Percentiles rank a stretch among this genome's conserved stretches.
Conservation (phyloP, 345 rosid species). For the Sisymbrium irio region DNA sequence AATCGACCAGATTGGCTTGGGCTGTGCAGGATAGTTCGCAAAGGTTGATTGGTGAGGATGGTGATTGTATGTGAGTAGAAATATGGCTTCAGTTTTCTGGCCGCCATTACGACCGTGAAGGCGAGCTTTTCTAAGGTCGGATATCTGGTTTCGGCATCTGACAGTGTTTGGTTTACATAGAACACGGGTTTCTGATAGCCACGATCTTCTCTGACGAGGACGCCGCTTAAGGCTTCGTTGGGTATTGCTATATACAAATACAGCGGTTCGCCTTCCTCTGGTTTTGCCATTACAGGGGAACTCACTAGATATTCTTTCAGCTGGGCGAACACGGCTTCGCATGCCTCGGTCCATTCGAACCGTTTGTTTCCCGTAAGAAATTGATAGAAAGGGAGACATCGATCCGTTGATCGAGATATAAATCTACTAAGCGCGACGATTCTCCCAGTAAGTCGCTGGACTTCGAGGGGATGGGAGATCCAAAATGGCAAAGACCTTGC, state of each 20-base stretch:
- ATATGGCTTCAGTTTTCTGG: neutral
- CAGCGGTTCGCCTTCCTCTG: neutral
- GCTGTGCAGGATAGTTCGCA: neutral
- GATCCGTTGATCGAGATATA: neutral
- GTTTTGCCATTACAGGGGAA: neutral
- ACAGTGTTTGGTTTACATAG: neutral
- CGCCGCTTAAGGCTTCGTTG: neutral
- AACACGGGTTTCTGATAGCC: neutral
- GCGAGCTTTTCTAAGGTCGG: neutral
- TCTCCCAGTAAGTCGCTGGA: neutral
- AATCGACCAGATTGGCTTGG: neutral
- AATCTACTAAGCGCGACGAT: neutral
- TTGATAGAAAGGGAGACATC: neutral
- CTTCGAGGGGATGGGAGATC: neutral
- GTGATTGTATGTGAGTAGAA: neutral
- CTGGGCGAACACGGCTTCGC: neutral
- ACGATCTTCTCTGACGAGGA: neutral
- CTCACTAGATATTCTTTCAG: too few species aligned
- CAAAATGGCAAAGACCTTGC: neutral
- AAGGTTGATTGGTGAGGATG: neutral
- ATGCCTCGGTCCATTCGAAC: neutral
- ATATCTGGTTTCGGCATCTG: too few species aligned
- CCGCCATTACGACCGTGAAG: neutral
- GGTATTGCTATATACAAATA: neutral
- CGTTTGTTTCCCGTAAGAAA: neutral